Evolutionary conservation across 1,284 basidiomycete species (phyloP).

Genomic region (Ceratobasidium sp.): DNA sequence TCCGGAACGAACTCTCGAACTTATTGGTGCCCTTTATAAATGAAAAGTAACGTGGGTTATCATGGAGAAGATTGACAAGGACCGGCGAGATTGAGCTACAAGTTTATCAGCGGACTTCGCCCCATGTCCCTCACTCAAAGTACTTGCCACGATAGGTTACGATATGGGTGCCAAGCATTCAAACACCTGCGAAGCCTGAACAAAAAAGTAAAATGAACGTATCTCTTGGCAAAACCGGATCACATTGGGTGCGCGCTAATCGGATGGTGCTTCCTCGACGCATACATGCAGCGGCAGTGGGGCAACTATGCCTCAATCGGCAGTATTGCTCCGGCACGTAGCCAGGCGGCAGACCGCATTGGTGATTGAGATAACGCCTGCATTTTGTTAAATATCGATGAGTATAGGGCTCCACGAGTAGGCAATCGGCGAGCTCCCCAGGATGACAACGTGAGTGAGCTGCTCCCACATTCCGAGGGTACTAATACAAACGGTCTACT

Average conservation of each 20-base stretch:
- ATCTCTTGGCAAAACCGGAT: neutral
- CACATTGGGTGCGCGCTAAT: neutral
- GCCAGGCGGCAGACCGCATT: neutral
- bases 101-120: too few species aligned
- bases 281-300: neutral
- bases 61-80: conserved; percentile 30
- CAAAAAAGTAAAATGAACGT: neutral
- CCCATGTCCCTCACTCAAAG: too few species aligned
- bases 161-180: too few species aligned
- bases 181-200: too few species aligned
- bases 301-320: neutral
- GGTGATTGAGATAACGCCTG: too few species aligned
- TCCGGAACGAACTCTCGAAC: neutral
- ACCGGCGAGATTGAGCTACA: neutral
- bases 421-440: neutral
- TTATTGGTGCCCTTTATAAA: neutral
- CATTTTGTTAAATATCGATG: too few species aligned
- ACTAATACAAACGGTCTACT: too few species aligned
- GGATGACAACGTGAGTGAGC: conserved; percentile 35
- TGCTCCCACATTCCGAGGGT: too few species aligned
- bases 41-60: conserved; percentile 21
- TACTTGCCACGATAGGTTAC: too few species aligned
- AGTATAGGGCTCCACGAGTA: too few species aligned
- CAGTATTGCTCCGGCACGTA: neutral
- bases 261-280: neutral